A percentile compares a stretch with the other conserved stretches of the same genome.
These are phyloP conservation scores for Wallacemonas collosoma DNA, from an alignment of 208 protist genomes.

Conservation along the genomic window DNA sequence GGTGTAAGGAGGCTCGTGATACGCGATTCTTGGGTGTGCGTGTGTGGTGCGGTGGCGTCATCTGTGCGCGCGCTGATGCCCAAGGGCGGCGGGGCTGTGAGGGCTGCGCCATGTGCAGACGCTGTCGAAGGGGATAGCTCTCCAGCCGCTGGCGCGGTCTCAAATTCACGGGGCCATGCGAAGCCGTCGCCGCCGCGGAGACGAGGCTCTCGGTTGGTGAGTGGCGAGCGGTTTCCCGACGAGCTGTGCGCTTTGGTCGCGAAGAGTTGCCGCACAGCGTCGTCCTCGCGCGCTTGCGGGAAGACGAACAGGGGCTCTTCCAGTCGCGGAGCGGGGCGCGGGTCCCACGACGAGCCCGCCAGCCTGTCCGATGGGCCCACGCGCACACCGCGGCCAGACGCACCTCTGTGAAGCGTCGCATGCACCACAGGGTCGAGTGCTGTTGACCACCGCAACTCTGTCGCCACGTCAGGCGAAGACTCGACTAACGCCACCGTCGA, in stretches of 20 bases:
- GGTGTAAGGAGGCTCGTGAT: neutral
- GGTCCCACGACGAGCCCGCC: too few species aligned
- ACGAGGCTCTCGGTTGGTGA: neutral
- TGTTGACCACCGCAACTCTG: slow-evolving; percentile 64
- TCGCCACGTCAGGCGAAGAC: slow-evolving; percentile 36
- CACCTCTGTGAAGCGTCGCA: slow-evolving; percentile 37
- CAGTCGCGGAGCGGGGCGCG: neutral
- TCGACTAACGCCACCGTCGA: slow-evolving; percentile 56
- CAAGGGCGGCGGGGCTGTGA: too few species aligned
- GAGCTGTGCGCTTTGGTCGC: neutral
- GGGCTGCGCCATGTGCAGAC: too few species aligned
- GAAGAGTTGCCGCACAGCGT: slow-evolving; percentile 32
- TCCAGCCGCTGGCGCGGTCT: too few species aligned
- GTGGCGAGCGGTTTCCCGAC: slow-evolving; percentile 3
- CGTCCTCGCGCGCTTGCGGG: slow-evolving; percentile 24
- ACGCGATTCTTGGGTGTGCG: too few species aligned
- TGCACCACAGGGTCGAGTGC: slow-evolving; percentile 69
- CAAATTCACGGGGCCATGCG: too few species aligned
- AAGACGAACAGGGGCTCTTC: too few species aligned
- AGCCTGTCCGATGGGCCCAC: neutral
- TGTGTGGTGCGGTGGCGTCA: too few species aligned
- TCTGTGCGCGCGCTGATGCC: too few species aligned
- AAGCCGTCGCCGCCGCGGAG: neutral
- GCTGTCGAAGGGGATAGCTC: too few species aligned
- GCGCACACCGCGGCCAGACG: neutral